Conservation (phyloP, 2,329 filamentous ascomycete species). For the Decorospora gaudefroyi region DNA sequence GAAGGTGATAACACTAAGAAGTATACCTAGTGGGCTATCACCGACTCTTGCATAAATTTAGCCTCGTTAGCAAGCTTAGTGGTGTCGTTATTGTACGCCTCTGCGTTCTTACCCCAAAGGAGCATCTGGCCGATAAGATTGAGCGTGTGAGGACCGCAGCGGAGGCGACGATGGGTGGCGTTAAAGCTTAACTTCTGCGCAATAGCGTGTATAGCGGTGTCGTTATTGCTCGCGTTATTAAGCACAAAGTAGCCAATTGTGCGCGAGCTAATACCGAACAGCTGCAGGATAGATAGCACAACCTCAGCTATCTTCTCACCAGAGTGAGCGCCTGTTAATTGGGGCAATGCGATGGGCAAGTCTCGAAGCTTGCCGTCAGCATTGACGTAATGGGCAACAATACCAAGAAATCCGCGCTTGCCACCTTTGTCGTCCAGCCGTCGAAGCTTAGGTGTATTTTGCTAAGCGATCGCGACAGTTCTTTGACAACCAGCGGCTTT, state of each 20-base stretch:
- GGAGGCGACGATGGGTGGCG: neutral
- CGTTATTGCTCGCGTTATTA: constrained; percentile 7
- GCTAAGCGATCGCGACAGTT: constrained; percentile 2
- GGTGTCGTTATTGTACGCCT: constrained; percentile 2
- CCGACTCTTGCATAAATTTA: constrained; percentile 2
- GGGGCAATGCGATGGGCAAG: constrained; percentile 7
- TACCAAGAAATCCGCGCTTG: constrained; percentile 6
- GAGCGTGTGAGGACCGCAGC: constrained; percentile 9
- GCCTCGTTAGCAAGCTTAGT: neutral
- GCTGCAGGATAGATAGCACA: constrained; percentile 2
- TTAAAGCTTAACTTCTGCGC: constrained; percentile 3
- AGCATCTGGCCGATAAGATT: constrained; percentile 9
- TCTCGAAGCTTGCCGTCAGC: constrained; percentile 1
- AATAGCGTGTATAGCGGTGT: constrained; percentile 1
- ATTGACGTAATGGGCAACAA: constrained; percentile 5
- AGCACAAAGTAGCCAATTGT: constrained; percentile 10
- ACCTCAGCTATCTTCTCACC: constrained; percentile 1
- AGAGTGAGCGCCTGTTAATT: constrained; percentile 4
- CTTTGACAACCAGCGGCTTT: neutral
- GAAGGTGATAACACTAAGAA: constrained; percentile 9
- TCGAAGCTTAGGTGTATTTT: constrained; percentile 5
- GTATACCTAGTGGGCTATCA: constrained; percentile 3
- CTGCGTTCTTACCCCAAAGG: neutral
- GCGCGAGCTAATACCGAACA: neutral
- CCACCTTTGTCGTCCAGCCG: too few relatives aligned